Conservation (phyloP, 257 asterid species). For the Solanum lycopersicoides region DNA sequence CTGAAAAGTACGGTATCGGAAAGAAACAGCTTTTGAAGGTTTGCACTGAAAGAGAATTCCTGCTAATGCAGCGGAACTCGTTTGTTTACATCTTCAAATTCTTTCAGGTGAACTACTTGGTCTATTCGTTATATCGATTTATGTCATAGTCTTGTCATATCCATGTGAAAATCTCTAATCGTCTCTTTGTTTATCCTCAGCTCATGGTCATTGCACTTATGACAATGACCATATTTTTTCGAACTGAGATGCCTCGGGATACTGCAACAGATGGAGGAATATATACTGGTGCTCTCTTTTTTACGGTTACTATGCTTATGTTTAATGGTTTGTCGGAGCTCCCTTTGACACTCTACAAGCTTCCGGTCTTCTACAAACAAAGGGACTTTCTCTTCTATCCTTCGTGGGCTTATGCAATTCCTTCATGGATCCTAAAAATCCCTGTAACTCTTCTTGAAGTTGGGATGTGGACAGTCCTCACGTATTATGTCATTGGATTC, state of each 20-base stretch:
- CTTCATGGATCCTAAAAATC: slow-evolving; percentile 56
- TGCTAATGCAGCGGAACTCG: slow-evolving; percentile 54
- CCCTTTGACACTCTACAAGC: slow-evolving; percentile 49
- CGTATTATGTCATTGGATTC: slow-evolving; percentile 56
- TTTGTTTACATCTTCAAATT: slow-evolving; percentile 42
- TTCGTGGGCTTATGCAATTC: slow-evolving; percentile 63
- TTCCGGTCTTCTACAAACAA: slow-evolving; percentile 77
- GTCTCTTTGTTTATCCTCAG: slow-evolving; percentile 14
- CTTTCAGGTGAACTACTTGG: slow-evolving; percentile 26
- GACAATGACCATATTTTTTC: slow-evolving; percentile 33
- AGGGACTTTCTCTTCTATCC: slow-evolving; percentile 60
- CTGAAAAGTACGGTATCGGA: slow-evolving; percentile 40
- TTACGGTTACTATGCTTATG: slow-evolving; percentile 24
- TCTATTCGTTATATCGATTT: not conserved
- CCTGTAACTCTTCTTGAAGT: slow-evolving; percentile 47
- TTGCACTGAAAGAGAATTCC: slow-evolving; percentile 35
- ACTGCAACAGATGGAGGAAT: slow-evolving; percentile 29
- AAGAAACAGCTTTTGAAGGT: slow-evolving; percentile 47
- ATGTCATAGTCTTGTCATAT: not conserved
- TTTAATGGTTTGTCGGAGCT: slow-evolving; percentile 62
- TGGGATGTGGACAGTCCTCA: slow-evolving; percentile 31
- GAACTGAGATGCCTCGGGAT: slow-evolving; percentile 38
- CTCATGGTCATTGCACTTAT: slow-evolving; percentile 24
- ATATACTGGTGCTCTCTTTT: slow-evolving; percentile 40
- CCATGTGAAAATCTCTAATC: not conserved